phyloP scores from a whole-genome alignment of 2,329 filamentous ascomycete genomes.

The Beauveria pseudobassiana region DNA sequence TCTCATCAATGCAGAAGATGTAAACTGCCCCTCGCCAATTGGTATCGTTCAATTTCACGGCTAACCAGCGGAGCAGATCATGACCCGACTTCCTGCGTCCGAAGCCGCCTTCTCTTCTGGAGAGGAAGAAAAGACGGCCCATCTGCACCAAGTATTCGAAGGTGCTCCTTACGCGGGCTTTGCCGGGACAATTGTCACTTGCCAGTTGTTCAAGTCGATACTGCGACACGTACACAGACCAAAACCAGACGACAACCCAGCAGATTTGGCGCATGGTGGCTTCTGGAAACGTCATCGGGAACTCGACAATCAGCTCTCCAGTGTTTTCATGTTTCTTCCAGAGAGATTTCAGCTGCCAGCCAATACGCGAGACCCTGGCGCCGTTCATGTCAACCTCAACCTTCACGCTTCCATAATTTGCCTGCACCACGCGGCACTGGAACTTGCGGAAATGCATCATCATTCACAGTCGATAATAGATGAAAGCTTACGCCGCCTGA shows the following conservation, averaged over 20 bases:
- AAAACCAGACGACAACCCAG: slow-evolving; percentile 60
- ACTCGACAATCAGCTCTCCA: slow-evolving; percentile 73
- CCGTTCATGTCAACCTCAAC: slow-evolving; percentile 80
- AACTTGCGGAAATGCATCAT: slow-evolving; percentile 68
- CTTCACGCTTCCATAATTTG: slow-evolving; percentile 84
- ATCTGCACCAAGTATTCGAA: slow-evolving; percentile 57
- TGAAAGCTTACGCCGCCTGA: slow-evolving; percentile 64
- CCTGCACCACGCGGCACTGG: slow-evolving; percentile 80
- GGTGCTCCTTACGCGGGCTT: slow-evolving; percentile 61
- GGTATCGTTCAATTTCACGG: not conserved
- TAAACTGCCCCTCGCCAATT: slow-evolving; percentile 20
- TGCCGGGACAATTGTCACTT: slow-evolving; percentile 64
- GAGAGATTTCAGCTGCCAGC: slow-evolving; percentile 64
- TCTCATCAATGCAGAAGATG: slow-evolving; percentile 66
- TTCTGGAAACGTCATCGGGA: slow-evolving; percentile 84
- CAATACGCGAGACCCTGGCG: slow-evolving; percentile 60
- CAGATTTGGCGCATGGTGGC: slow-evolving; percentile 64
- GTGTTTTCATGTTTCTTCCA: slow-evolving; percentile 71
- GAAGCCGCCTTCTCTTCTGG: slow-evolving; percentile 70
- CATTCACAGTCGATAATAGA: slow-evolving; percentile 58
- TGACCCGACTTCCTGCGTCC: slow-evolving; percentile 70
- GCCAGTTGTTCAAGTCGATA: slow-evolving; percentile 74
- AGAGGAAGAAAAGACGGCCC: slow-evolving; percentile 52
- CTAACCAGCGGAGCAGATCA: slow-evolving; percentile 39
- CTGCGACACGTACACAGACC: slow-evolving; percentile 72